phyloP scores from a whole-genome alignment of 208 protist species.

The Leishmania tarentolae region DNA sequence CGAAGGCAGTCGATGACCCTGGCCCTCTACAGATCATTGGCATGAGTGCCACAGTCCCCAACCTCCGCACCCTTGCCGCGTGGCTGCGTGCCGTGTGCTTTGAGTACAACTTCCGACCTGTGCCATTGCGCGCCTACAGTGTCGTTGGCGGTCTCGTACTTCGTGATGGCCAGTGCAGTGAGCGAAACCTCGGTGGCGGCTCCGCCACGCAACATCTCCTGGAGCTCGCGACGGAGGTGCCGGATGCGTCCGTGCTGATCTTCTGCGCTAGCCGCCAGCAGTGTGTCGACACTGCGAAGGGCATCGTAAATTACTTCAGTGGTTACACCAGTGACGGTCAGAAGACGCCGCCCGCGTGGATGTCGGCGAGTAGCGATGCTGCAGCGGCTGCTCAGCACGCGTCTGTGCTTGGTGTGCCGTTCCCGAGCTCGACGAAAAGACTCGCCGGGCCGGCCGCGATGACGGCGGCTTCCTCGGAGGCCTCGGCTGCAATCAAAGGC shows the following conservation, averaged over 20 bases:
- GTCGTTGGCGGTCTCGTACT: conserved; percentile 67
- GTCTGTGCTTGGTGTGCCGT: conserved; percentile 10
- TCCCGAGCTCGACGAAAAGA: neutral
- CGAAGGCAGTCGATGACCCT: neutral
- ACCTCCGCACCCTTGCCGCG: conserved; percentile 68
- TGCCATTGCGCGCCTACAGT: conserved; percentile 76
- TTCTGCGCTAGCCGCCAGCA: conserved; percentile 86
- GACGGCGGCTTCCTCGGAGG: conserved; percentile 27
- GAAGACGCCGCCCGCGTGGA: conserved; percentile 3
- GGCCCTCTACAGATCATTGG: conserved; percentile 84
- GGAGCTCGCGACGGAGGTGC: conserved; percentile 68
- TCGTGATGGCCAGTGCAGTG: conserved; percentile 39
- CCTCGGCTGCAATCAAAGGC: conserved; percentile 20
- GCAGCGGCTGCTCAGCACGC: neutral
- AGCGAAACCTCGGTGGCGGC: conserved; percentile 44
- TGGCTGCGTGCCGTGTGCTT: conserved; percentile 88
- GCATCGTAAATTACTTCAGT: conserved; percentile 48
- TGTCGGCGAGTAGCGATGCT: neutral
- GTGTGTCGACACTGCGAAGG: conserved; percentile 72
- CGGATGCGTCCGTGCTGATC: conserved; percentile 69
- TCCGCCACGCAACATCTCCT: conserved; percentile 48
- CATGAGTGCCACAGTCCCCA: conserved; percentile 95
- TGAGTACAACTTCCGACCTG: conserved; percentile 71
- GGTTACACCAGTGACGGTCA: conserved; percentile 23
- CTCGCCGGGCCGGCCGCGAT: conserved; percentile 1